Base-by-base conservation (phyloP, 1,284 basidiomycete species). In the Marasmius sp. region DNA sequence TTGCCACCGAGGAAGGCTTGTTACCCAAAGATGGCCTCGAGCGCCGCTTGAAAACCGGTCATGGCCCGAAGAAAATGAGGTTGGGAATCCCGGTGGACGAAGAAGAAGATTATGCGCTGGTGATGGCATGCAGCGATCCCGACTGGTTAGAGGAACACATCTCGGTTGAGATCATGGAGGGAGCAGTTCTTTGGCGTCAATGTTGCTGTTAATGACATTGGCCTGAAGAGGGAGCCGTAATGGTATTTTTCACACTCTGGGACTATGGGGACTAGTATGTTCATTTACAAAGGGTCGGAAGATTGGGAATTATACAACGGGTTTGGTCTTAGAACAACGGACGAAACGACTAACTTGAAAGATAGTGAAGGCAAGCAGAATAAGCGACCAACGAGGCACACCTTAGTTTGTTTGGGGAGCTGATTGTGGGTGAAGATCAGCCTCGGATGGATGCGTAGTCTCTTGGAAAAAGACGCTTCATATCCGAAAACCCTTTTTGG, bases 141-240 rank as follows among this genome's bases (percentile, higher is more conserved):
- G 20, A 55, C 41, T 59, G 57, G 59, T 43, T 63, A 22, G 34
- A 57, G 49, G 43, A 60, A 45, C 47, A 68, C 59, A 57, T 69
- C 41, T 49, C 57, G 33, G 6, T 73, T 57, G 70, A 72, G 60
- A 64, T 60, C 38, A 67, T 72, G 57, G 57, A 61, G n/a, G 52
- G 62, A 18, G 48, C 65, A 48, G 69, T 68, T 43, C 37, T 60
- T n/a, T 77, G 75, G 76, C 74, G 54, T 60, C 9, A 58, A 66
- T 41, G 22, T 57, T 18, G 22, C 18, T 11, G 10, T 16, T 37
- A 16, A 58, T 38, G 34, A 27, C 27, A 27, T 27, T 27, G 27
- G 5, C 27, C n/a, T n/a, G 27, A 27, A 27, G 27, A 27, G 5
- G 5, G 27, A 27, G 27, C 27, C 27, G 5, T 27, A 27, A 27